Conservation (phyloP, 108 stramenopile genomes). For the Cyclotella baltica region DNA sequence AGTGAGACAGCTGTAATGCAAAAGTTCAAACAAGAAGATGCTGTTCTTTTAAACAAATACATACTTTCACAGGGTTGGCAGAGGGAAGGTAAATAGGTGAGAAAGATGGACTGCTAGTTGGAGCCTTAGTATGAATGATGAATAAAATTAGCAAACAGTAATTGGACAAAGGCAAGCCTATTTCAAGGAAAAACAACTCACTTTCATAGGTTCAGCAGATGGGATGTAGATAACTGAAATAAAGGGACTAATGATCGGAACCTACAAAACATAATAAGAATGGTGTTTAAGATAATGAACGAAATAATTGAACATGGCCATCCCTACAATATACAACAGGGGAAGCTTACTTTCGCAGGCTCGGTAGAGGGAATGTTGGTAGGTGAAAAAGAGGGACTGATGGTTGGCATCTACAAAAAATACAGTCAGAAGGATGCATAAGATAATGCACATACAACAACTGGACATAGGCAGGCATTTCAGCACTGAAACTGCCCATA, state of each 20-base stretch:
- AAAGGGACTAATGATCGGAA: no score
- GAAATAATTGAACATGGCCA: no score
- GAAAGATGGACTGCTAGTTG: background rate
- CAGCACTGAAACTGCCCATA: background rate
- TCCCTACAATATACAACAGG: no score
- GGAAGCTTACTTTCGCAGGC: background rate
- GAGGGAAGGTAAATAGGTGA: background rate
- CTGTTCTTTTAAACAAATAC: background rate
- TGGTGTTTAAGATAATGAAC: no score
- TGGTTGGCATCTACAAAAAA: background rate
- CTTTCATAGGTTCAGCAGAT: no score
- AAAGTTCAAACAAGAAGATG: background rate
- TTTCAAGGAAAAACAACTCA: no score
- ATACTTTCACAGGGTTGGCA: conserved; percentile 1
- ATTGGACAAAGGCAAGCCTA: background rate
- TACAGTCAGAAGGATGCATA: background rate
- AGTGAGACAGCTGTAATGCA: background rate
- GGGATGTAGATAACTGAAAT: no score
- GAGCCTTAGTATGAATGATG: background rate
- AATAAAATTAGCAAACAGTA: background rate
- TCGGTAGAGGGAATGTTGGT: background rate
- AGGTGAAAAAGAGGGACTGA: background rate
- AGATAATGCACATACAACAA: background rate
- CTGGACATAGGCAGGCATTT: background rate
- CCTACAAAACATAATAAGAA: no score